These are phyloP conservation scores for Malbranchea cinnamomea DNA, from an alignment of 2,329 filamentous ascomycete species.

Conservation along the genomic window DNA sequence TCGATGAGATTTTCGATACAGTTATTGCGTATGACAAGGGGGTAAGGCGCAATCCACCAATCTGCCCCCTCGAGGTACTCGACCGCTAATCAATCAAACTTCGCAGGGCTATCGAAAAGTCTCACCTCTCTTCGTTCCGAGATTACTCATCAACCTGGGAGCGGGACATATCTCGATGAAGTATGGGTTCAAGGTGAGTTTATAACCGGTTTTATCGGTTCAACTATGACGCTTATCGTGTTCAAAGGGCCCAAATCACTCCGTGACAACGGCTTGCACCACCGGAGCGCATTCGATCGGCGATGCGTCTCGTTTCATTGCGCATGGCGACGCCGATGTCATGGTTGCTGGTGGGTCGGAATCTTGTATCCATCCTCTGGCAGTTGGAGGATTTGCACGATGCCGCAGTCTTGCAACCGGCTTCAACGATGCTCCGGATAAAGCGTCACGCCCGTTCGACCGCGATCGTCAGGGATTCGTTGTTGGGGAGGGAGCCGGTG, in stretches of 20 bases:
- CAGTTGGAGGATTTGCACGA: constrained; percentile 79
- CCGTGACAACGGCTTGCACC: constrained; percentile 86
- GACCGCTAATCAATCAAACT: constrained; percentile 7
- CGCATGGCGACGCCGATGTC: constrained; percentile 79
- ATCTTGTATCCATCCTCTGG: constrained; percentile 87
- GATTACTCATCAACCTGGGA: constrained; percentile 84
- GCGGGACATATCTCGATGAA: constrained; percentile 92
- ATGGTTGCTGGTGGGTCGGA: constrained; percentile 96
- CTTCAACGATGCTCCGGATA: constrained; percentile 56
- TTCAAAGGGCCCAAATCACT: constrained; percentile 68
- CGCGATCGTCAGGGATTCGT: constrained; percentile 69
- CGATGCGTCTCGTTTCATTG: constrained; percentile 83
- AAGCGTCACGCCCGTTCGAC: constrained; percentile 80
- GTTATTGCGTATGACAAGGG: constrained; percentile 59
- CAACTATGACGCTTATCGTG: neutral
- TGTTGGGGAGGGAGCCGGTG: constrained; percentile 79
- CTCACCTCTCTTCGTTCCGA: constrained; percentile 83
- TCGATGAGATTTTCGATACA: constrained; percentile 79
- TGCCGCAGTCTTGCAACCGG: constrained; percentile 71
- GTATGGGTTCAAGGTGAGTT: constrained; percentile 54
- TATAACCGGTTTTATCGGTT: neutral
- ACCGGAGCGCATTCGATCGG: constrained; percentile 91
- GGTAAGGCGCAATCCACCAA: constrained; percentile 35
- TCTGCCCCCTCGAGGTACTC: neutral
- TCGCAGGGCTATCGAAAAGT: constrained; percentile 77